A percentile compares a stretch with the other conserved stretches of the same genome.
phyloP scores from a whole-genome alignment of 208 protist species.

The Leishmania lainsoni region DNA sequence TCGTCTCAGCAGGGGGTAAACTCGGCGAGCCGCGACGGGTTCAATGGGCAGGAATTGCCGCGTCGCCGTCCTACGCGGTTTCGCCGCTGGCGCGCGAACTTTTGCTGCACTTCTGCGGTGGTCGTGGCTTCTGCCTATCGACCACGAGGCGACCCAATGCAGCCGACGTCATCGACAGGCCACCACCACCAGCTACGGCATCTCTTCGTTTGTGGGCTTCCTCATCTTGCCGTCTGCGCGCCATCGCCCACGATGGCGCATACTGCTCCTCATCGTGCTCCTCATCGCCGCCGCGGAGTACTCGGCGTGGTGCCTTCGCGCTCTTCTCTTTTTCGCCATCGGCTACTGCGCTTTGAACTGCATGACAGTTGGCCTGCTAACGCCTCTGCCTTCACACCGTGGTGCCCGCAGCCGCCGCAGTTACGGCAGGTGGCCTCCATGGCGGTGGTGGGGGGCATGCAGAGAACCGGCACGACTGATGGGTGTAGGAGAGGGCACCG shows the following conservation, averaged over 20 bases:
- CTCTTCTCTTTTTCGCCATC: neutral
- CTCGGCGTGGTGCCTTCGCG: slow-evolving; percentile 5
- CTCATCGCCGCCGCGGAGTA: slow-evolving; percentile 2
- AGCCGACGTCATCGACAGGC: slow-evolving; percentile 4
- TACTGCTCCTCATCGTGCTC: slow-evolving; percentile 12
- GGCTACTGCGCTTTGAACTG: slow-evolving; percentile 9
- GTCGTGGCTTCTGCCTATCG: slow-evolving; percentile 62
- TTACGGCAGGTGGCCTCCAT: neutral
- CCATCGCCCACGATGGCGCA: neutral
- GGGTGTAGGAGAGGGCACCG: neutral
- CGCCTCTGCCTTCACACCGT: slow-evolving; percentile 18
- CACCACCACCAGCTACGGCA: neutral
- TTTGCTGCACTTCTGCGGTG: slow-evolving; percentile 52
- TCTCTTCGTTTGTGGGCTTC: neutral
- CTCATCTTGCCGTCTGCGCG: neutral
- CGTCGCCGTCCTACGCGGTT: slow-evolving; percentile 30
- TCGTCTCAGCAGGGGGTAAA: neutral
- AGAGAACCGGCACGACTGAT: neutral
- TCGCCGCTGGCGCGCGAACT: slow-evolving; percentile 60
- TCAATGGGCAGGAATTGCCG: neutral
- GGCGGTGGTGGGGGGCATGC: neutral
- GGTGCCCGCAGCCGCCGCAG: neutral
- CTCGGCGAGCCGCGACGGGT: neutral
- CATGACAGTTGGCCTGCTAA: slow-evolving; percentile 9
- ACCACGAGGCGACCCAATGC: slow-evolving; percentile 31